Percentiles rank a stretch among this genome's conserved stretches.
phyloP scores from a whole-genome alignment of 2,329 filamentous ascomycete genomes.

The Exophiala oligosperma region DNA sequence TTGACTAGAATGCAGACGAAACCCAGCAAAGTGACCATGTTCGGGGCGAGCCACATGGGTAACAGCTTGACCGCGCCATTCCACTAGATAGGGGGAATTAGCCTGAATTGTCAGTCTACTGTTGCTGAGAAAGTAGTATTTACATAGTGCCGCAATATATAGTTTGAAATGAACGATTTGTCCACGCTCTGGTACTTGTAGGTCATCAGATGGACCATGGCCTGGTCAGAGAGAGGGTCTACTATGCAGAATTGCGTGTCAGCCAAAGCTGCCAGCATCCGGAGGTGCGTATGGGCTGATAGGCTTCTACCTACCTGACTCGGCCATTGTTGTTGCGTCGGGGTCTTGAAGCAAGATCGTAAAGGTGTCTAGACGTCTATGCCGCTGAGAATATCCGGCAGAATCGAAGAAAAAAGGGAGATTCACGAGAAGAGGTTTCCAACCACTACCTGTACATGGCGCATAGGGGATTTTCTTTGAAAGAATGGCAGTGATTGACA shows the following conservation, averaged over 20 bases:
- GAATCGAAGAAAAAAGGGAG: too few relatives aligned
- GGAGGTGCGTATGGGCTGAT: background rate
- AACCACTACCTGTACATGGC: too few relatives aligned
- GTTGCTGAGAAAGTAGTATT: slow-evolving; percentile 13
- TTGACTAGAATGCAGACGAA: slow-evolving; percentile 94
- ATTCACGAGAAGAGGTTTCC: too few relatives aligned
- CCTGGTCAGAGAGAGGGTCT: slow-evolving; percentile 78
- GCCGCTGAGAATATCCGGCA: too few relatives aligned
- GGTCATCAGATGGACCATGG: slow-evolving; percentile 82
- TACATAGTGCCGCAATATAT: slow-evolving; percentile 95
- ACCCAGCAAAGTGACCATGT: slow-evolving; percentile 93
- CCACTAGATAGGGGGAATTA: slow-evolving; percentile 62
- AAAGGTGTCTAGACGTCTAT: too few relatives aligned
- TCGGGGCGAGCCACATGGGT: slow-evolving; percentile 94
- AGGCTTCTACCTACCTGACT: slow-evolving; percentile 12
- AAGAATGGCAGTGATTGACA: too few relatives aligned
- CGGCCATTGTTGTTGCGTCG: background rate
- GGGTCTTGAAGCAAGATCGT: background rate
- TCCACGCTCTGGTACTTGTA: slow-evolving; percentile 99
- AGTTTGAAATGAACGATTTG: slow-evolving; percentile 89
- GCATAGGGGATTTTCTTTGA: too few relatives aligned
- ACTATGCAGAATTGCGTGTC: slow-evolving; percentile 5
- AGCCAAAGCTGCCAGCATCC: background rate
- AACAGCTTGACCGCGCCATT: slow-evolving; percentile 91
- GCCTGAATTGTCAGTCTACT: background rate